Base-by-base conservation (phyloP, 768 basidiomycete genomes). In the Cubamyces sp. region DNA sequence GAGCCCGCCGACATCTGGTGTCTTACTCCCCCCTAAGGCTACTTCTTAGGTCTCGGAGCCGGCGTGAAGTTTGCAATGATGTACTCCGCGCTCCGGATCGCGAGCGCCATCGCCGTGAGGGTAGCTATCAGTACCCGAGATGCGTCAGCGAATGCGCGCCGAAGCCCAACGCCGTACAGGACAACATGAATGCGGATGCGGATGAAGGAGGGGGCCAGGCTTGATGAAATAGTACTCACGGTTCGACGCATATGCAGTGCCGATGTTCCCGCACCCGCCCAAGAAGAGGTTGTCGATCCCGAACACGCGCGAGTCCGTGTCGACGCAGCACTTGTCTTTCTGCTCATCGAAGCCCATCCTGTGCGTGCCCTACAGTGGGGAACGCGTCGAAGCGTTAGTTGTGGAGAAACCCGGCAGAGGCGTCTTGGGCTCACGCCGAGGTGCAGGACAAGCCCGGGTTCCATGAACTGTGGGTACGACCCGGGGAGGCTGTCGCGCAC, bases 401-500 rank as follows among this genome's bases (percentile, higher is more conserved):
- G n/a, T n/a, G n/a, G n/a, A n/a, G n/a, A n/a, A n/a, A n/a, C n/a
- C n/a, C n/a, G n/a, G n/a, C n/a, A n/a, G 15, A 28, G 43, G 50
- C 55, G 21, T 5, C 11, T 7, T 5, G 25, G 54, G 43, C 58
- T 54, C 16, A 64, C 68, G 26, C 50, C 61, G 47, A 71, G 59
- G 56, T 66, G 69, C 25, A 64, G 60, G 19, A 67, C 62, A 18
- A 72, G 59, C 11, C 67, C 71, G 6, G 65, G 69, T 18, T 58
- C 58, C 74, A 74, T 72, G 67, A 74, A 74, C 61, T 74, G 72
- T n/a, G 74, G 73, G 42, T 69, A 58, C 16, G 71, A 71, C 14
- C 75, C 74, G 15, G 76, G 76, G 21, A 77, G 66, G 62, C 53
- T 54, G 11, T 5, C 34, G 53, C 1, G 12, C 5, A 21, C 39